These are phyloP conservation scores for Botryotinia convoluta DNA, from an alignment of 2,329 filamentous ascomycete genomes.

Conservation along the genomic window DNA sequence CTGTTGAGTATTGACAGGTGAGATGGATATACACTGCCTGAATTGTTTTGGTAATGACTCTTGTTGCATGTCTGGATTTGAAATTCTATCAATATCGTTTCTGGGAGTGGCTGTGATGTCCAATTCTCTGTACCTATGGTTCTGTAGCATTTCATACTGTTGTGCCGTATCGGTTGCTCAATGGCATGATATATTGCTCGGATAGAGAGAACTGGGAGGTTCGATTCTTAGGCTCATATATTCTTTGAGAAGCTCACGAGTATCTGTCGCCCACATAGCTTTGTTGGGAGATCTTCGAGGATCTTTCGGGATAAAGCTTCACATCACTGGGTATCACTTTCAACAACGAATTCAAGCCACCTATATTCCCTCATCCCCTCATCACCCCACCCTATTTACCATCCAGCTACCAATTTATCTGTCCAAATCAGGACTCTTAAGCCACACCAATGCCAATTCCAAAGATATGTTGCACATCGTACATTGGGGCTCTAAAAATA, in stretches of 20 bases:
- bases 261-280: neutral
- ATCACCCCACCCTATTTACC: neutral
- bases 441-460: neutral
- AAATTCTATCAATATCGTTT: neutral
- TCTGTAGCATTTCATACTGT: neutral
- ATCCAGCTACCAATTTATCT: neutral
- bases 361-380: neutral
- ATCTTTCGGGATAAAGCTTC: neutral
- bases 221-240: neutral
- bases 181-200: neutral
- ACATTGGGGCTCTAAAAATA: conserved; percentile 8
- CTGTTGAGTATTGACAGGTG: neutral
- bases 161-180: neutral
- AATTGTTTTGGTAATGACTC: neutral
- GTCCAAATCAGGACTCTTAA: neutral
- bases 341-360: neutral
- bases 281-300: neutral
- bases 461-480: neutral
- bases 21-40: neutral
- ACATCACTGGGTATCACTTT: neutral
- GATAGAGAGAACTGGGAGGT: neutral
- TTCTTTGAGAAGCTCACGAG: neutral
- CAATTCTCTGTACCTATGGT: neutral
- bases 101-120: neutral
- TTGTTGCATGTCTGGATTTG: neutral